phyloP scores from a whole-genome alignment of 208 protist genomes.

The Trypanosoma grayi region DNA sequence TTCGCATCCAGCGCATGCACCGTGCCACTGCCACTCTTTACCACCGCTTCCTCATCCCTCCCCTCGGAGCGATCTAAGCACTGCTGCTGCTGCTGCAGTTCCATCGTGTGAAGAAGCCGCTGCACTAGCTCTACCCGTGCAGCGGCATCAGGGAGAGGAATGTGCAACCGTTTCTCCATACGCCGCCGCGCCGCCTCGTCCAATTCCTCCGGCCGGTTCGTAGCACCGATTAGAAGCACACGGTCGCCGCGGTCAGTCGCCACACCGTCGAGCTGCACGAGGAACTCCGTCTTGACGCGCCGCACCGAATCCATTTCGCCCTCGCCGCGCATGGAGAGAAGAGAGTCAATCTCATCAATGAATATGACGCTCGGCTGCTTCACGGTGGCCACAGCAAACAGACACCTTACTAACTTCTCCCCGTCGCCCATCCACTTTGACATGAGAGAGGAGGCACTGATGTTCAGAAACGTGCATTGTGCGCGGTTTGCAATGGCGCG shows the following conservation, averaged over 20 bases:
- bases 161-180: slow-evolving; percentile 91
- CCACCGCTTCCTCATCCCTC: not conserved
- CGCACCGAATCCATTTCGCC: slow-evolving; percentile 85
- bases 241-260: slow-evolving; percentile 65
- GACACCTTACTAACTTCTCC: slow-evolving; percentile 87
- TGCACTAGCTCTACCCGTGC: slow-evolving; percentile 58
- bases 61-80: not conserved
- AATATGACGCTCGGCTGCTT: slow-evolving; percentile 91
- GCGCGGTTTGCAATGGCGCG: slow-evolving; percentile 85
- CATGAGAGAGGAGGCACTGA: slow-evolving; percentile 85
- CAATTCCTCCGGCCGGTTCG: slow-evolving; percentile 88
- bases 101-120: slow-evolving; percentile 55
- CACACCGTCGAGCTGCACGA: slow-evolving; percentile 96
- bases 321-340: slow-evolving; percentile 80
- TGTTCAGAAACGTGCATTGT: slow-evolving; percentile 86
- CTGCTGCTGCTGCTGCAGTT: slow-evolving; percentile 16
- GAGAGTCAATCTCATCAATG: slow-evolving; percentile 94
- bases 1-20: slow-evolving; percentile 38
- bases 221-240: slow-evolving; percentile 90
- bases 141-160: slow-evolving; percentile 75
- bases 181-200: slow-evolving; percentile 87
- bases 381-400: slow-evolving; percentile 88
- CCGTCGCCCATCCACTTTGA: slow-evolving; percentile 91
- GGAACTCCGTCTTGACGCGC: slow-evolving; percentile 99
- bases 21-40: not conserved